Percentiles rank a stretch among this genome's conserved stretches.
Evolutionary conservation across 2,329 filamentous ascomycete species (phyloP).

Genomic region (Fusarium sacchari): DNA sequence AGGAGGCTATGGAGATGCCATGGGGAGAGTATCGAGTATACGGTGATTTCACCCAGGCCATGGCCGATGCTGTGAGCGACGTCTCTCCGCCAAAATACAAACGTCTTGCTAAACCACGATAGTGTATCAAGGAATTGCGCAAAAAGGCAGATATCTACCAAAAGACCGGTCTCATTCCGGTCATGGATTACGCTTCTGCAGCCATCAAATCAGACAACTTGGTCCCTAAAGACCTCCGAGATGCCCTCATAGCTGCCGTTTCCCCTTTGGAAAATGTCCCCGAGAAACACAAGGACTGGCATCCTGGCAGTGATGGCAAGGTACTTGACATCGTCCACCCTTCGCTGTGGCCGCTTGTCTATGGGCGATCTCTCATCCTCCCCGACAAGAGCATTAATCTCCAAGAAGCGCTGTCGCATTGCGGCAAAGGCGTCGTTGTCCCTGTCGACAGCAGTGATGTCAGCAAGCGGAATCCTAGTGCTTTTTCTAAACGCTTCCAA

Average conservation of each 20-base stretch:
- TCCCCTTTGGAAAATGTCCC: conserved; percentile 61
- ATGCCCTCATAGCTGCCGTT: conserved; percentile 56
- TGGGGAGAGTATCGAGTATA: conserved; percentile 40
- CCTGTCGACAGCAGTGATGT: conserved; percentile 13
- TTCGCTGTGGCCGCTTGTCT: conserved; percentile 40
- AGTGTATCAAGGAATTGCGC: conserved; percentile 49
- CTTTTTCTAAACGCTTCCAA: conserved; percentile 47
- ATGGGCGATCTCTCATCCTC: conserved; percentile 48
- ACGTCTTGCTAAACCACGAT: not conserved
- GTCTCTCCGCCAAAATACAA: not conserved
- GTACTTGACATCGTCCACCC: conserved; percentile 38
- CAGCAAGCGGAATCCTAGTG: not conserved
- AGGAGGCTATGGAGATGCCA: conserved; percentile 44
- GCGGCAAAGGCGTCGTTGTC: conserved; percentile 47
- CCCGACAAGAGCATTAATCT: conserved; percentile 49
- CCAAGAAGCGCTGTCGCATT: conserved; percentile 48
- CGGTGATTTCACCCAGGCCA: conserved; percentile 44
- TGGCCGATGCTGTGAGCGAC: conserved; percentile 45
- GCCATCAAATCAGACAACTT: conserved; percentile 51
- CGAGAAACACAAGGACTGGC: conserved; percentile 52
- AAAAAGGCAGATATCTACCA: conserved; percentile 49
- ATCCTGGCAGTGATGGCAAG: conserved; percentile 30
- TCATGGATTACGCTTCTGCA: conserved; percentile 47
- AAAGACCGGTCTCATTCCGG: conserved; percentile 47
- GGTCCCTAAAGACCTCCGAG: conserved; percentile 36